phyloP scores from a whole-genome alignment of 2,329 filamentous ascomycete species.

The Colletotrichum lini region DNA sequence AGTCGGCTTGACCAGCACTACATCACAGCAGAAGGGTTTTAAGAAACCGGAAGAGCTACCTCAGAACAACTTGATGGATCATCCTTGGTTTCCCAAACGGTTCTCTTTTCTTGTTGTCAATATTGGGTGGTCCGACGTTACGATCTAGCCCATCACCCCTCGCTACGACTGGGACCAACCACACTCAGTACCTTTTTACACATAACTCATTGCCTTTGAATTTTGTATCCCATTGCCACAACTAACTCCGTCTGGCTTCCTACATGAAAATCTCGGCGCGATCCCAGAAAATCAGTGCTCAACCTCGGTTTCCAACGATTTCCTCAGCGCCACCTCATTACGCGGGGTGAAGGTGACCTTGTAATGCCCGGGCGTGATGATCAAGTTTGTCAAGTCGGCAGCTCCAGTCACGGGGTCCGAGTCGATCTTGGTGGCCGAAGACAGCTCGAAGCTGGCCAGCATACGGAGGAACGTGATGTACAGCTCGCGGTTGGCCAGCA shows the following conservation, averaged over 20 bases:
- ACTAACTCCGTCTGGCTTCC: no score
- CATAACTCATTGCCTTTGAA: no score
- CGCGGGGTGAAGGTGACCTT: slow-evolving; percentile 30
- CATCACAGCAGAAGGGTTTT: background rate
- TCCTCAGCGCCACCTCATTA: slow-evolving; percentile 17
- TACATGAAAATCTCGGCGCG: no score
- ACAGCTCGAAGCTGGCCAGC: slow-evolving; percentile 64
- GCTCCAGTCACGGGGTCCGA: slow-evolving; percentile 30
- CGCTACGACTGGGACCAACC: no score
- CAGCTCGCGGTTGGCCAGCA: slow-evolving; percentile 67
- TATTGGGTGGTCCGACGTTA: no score
- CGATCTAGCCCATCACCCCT: no score
- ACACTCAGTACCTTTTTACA: no score
- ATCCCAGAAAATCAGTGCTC: background rate
- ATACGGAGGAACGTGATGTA: slow-evolving; percentile 67
- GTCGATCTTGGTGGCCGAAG: slow-evolving; percentile 46
- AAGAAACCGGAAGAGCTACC: no score
- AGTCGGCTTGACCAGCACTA: background rate
- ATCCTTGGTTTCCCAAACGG: no score
- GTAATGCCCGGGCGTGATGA: slow-evolving; percentile 21
- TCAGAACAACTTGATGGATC: no score
- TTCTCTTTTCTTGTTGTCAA: no score
- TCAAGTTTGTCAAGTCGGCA: slow-evolving; percentile 32
- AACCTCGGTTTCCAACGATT: slow-evolving; percentile 7
- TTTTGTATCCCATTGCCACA: no score